These are phyloP conservation scores for Selenicereus undatus DNA, from an alignment of 148 eudicot species.

Conservation along the genomic window DNA sequence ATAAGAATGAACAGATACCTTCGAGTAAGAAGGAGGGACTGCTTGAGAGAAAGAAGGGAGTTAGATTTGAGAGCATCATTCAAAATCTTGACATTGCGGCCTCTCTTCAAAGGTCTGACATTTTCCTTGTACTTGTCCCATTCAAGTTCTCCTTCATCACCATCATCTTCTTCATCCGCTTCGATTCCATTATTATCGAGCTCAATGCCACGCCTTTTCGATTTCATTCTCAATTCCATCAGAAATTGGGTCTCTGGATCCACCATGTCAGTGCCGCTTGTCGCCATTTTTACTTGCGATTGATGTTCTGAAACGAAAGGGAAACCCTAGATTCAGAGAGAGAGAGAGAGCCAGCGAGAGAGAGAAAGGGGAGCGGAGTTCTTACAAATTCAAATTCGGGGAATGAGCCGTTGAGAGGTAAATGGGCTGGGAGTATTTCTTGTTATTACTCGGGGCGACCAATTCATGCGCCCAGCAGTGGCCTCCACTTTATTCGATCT, in stretches of 20 bases:
- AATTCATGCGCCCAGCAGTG: too few relatives aligned
- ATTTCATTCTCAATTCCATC: constrained; percentile 26
- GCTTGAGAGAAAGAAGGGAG: constrained; percentile 41
- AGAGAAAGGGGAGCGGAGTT: background rate
- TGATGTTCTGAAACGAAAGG: background rate
- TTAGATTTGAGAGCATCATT: constrained; percentile 71
- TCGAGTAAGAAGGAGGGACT: constrained; percentile 51
- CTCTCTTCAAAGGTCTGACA: constrained; percentile 80
- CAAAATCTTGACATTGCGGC: constrained; percentile 63
- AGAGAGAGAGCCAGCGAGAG: background rate
- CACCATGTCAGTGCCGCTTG: constrained; percentile 11
- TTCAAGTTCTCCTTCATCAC: constrained; percentile 31
- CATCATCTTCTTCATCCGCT: background rate
- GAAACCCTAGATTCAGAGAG: background rate
- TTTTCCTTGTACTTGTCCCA: constrained; percentile 94
- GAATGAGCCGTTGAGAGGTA: background rate
- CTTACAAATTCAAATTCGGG: background rate
- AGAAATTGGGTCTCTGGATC: constrained; percentile 74
- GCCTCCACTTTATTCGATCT: too few relatives aligned
- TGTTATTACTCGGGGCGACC: too few relatives aligned
- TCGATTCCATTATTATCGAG: background rate
- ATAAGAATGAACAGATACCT: constrained; percentile 28
- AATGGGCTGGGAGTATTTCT: too few relatives aligned
- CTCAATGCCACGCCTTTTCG: constrained; percentile 23
- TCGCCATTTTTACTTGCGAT: constrained; percentile 10